Evolutionary conservation across 2,329 filamentous ascomycete genomes (phyloP).

Genomic region (Arthrobotrys sinensis): DNA sequence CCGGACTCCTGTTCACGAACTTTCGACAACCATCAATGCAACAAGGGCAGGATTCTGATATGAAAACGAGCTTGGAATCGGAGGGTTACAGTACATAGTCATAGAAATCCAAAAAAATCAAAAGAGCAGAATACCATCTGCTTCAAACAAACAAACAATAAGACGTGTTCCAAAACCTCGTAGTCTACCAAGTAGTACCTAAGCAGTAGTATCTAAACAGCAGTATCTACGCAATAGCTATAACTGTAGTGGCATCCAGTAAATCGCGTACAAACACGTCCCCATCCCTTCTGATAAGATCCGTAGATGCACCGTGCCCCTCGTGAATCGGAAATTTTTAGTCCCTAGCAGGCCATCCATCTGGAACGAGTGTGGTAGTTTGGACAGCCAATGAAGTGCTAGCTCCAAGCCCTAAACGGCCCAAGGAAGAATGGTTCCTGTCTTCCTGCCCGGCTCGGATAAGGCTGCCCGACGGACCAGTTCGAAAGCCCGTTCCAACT

Average conservation of each 20-base stretch:
- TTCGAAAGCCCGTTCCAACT: slow-evolving; percentile 26
- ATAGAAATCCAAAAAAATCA: slow-evolving; percentile 33
- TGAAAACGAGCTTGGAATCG: slow-evolving; percentile 5
- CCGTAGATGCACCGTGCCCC: slow-evolving; percentile 17
- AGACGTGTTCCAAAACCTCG: background rate
- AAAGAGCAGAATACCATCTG: slow-evolving; percentile 2
- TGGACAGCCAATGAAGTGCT: slow-evolving; percentile 38
- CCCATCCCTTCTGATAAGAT: slow-evolving; percentile 15
- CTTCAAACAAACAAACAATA: background rate
- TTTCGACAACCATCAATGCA: background rate
- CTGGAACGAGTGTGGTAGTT: slow-evolving; percentile 34
- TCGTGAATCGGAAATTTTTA: slow-evolving; percentile 18
- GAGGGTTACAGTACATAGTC: slow-evolving; percentile 16
- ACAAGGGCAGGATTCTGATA: slow-evolving; percentile 2
- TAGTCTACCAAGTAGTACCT: background rate
- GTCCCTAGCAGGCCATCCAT: background rate
- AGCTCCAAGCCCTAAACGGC: slow-evolving; percentile 34
- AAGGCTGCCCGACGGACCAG: slow-evolving; percentile 55
- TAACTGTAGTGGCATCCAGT: background rate
- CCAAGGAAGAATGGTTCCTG: slow-evolving; percentile 17
- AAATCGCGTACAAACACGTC: slow-evolving; percentile 16
- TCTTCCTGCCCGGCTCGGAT: slow-evolving; percentile 59
- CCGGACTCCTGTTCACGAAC: background rate
- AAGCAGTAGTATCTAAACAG: background rate
- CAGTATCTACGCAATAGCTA: too few species aligned